Conservation (phyloP, 2,329 filamentous ascomycete genomes). For the Scopulariopsis brevicaulis region DNA sequence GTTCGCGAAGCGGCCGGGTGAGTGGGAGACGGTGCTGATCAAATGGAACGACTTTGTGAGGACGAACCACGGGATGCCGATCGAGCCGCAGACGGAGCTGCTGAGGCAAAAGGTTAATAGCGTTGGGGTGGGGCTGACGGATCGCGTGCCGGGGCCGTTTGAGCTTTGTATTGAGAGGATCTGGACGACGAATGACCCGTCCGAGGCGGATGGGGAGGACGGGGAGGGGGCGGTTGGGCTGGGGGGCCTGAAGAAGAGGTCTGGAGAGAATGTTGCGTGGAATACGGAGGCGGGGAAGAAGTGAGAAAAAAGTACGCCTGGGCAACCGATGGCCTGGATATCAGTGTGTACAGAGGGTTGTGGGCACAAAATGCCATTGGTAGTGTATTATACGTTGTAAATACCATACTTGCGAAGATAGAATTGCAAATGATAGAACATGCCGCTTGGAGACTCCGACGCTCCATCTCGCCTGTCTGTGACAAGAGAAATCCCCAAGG, state of each 20-base stretch:
- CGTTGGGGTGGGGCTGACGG: slow-evolving; percentile 79
- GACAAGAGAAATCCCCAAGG: no score
- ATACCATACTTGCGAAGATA: neutral
- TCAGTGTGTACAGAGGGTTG: neutral
- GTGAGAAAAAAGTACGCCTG: neutral
- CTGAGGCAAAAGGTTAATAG: slow-evolving; percentile 75
- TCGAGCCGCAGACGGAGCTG: slow-evolving; percentile 88
- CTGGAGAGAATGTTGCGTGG: slow-evolving; percentile 8
- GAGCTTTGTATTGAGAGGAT: slow-evolving; percentile 75
- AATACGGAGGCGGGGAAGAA: slow-evolving; percentile 1
- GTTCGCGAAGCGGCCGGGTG: slow-evolving; percentile 63
- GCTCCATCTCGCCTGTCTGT: no score
- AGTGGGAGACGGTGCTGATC: slow-evolving; percentile 94
- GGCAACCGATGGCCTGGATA: neutral
- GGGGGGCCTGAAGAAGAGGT: slow-evolving; percentile 7
- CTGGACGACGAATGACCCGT: slow-evolving; percentile 69
- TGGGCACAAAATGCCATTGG: neutral
- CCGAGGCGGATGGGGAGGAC: slow-evolving; percentile 1
- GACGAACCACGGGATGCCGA: slow-evolving; percentile 83
- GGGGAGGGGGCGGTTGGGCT: neutral
- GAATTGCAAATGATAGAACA: neutral
- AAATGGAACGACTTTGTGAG: slow-evolving; percentile 88
- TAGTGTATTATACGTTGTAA: neutral
- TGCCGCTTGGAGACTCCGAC: no score
- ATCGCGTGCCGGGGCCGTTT: slow-evolving; percentile 79